Conservation (phyloP, 1,284 basidiomycete genomes). For the Pterulicium gracile region DNA sequence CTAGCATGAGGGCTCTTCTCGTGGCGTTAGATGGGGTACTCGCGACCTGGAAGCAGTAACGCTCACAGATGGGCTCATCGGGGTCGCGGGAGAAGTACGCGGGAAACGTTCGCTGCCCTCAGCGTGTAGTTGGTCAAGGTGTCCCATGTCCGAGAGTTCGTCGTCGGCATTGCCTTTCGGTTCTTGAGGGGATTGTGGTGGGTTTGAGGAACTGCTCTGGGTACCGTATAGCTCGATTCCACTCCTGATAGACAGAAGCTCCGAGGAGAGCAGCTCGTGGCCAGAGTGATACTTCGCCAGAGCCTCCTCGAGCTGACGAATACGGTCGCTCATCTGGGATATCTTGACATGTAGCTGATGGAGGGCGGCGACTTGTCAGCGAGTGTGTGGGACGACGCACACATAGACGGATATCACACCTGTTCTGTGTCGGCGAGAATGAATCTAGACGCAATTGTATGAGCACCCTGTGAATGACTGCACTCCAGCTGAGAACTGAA, state of each 20-base stretch:
- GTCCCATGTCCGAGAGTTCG: background rate
- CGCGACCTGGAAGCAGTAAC: background rate
- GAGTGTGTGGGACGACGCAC: slow-evolving; percentile 17
- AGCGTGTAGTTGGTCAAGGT: no score
- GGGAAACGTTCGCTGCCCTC: no score
- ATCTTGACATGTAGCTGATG: slow-evolving; percentile 56
- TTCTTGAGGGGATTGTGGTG: background rate
- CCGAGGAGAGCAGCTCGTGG: slow-evolving; percentile 38
- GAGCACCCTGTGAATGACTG: slow-evolving; percentile 5
- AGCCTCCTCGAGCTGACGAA: slow-evolving; percentile 66
- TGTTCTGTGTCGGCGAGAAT: slow-evolving; percentile 68
- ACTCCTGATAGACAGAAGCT: slow-evolving; percentile 52
- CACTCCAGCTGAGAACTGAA: background rate
- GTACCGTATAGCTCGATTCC: background rate
- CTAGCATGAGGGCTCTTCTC: slow-evolving; percentile 7
- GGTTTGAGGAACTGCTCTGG: background rate
- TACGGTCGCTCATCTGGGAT: slow-evolving; percentile 61
- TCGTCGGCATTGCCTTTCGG: background rate
- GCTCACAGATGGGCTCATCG: no score
- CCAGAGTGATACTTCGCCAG: slow-evolving; percentile 48
- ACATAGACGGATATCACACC: slow-evolving; percentile 55
- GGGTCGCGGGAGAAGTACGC: no score
- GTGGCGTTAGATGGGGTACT: no score
- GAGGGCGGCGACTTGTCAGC: background rate
- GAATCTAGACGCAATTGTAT: slow-evolving; percentile 29